Evolutionary conservation across 2,329 filamentous ascomycete species (phyloP).

Genomic region (Aureobasidium subglaciale): DNA sequence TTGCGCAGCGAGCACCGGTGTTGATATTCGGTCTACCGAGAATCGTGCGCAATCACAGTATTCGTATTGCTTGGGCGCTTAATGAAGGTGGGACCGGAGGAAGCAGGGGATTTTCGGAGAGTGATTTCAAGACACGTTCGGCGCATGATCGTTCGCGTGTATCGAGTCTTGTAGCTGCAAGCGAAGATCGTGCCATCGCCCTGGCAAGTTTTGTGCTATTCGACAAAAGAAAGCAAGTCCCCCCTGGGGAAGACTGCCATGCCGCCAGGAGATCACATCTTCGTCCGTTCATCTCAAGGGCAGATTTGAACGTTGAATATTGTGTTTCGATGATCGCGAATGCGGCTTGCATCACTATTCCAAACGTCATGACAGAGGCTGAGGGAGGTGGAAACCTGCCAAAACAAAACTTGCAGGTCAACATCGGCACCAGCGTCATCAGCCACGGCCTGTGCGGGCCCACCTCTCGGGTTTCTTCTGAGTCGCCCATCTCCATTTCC

Average conservation of each 20-base stretch:
- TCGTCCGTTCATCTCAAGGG: neutral
- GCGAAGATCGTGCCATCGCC: constrained; percentile 3
- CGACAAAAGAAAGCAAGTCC: constrained; percentile 3
- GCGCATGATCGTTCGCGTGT: neutral
- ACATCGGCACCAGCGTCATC: neutral
- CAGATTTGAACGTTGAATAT: neutral
- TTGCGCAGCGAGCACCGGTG: neutral
- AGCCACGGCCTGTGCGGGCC: neutral
- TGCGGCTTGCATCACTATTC: neutral
- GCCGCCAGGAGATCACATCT: neutral
- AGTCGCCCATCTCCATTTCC: neutral
- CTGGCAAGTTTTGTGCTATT: neutral
- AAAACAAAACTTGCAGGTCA: neutral
- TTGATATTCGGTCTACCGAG: neutral
- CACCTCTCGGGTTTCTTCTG: neutral
- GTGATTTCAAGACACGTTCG: neutral
- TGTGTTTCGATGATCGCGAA: neutral
- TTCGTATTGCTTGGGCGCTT: neutral
- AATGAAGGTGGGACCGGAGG: neutral
- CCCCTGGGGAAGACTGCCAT: neutral
- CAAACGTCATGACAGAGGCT: neutral
- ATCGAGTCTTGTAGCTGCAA: neutral
- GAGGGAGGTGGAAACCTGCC: neutral
- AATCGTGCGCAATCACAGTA: neutral
- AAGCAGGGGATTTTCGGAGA: neutral